Base-by-base conservation (phyloP, 1,139 yeast species). In the Taphrina confusa region DNA sequence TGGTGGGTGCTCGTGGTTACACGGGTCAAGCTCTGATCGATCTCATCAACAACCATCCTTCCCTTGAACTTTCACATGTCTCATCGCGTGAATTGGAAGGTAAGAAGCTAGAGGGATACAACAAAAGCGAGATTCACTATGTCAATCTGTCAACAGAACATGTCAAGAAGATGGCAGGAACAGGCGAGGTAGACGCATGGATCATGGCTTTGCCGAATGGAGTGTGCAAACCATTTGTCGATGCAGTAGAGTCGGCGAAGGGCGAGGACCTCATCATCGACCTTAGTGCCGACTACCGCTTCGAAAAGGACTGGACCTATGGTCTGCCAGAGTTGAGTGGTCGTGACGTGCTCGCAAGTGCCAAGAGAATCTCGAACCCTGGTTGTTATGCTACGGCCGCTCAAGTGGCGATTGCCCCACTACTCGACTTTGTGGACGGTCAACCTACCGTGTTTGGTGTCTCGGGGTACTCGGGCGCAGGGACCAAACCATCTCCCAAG, bases 351-450 rank as follows among this genome's bases (percentile, higher is more conserved):
- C 86, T 92, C 68, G 81, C 87, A 39, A 71, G 76, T n/a, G 92
- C 97, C 18, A 82, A 80, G 69, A 87, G 85, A 72, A 88, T 92
- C 65, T 84, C 97, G 4, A 92, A 94, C 76, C 99, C 99, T 2
- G 99, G 98, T 57, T 92, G 99, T 77, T 92, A 91, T 72, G 97
- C 98, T 16, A 92, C 98, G 56, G 97, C 95, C 59, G 95, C 97
- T 4, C 97, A 94, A 77, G 76, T 89, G 54, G 94, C 96, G 8
- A 85, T 94, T 71, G 84, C 94, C 44, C 99, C 98, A 33, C 77
- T 94, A 68, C 69, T 74, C 28, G 72, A 74, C 18, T 68, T 68
- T 34, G 75, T 82, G 46, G 73, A 75, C 20, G 92, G 94, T 28
- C 78, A 80, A 36, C 97, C 99, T 56, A 78, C 89, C 3, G 78